Evolutionary conservation across 352 stramenopile species (phyloP), one percentile per base, ranked within the genome.

Genomic region (Pythium rishiriense): DNA sequence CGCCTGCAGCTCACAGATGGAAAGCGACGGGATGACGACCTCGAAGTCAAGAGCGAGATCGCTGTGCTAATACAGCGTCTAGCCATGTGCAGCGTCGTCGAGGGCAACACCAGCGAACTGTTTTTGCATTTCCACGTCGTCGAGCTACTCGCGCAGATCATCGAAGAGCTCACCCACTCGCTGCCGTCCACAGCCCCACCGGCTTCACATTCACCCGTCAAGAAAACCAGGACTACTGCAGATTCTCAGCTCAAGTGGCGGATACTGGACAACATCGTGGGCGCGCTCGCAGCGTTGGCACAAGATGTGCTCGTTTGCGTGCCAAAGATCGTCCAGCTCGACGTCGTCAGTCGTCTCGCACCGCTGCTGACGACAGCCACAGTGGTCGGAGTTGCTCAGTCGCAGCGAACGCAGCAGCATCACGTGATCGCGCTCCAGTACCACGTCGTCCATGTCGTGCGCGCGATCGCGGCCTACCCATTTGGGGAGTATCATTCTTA

Each of bases 91-190:
- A 86, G 84, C 53, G 60, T 73, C 3, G 60, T 76, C 5, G 83
- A 91, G 55, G 83, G 83, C 21, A 88, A 85, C 55, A 84, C 78
- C 19, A 85, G 77, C 42, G 83, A 91, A 52, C 62, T 90, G 52
- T 91, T 91, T 63, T 35, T 90, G 4, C 75, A 88, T 54, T 91
- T 87, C 25, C 64, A 74, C 41, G 83, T 88, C 3, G 54, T 90
- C 9, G 82, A 89, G 14, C 33, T 84, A 21, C 69, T 91, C 19
- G 29, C 65, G 33, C 59, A 75, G 43, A 59, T 66, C 19, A 42
- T 83, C 10, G 42, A 76, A 1, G 39, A 73, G 6, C 50, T 64
- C 7, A 61, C 46, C 7, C 24, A 41, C 8, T 1, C 21, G 3
- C n/a, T 42, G 69, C 31, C 31, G 11, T 6, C 31, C 11, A 11